phyloP scores from a whole-genome alignment of 306 rosid genomes.

The Rosa rugosa region DNA sequence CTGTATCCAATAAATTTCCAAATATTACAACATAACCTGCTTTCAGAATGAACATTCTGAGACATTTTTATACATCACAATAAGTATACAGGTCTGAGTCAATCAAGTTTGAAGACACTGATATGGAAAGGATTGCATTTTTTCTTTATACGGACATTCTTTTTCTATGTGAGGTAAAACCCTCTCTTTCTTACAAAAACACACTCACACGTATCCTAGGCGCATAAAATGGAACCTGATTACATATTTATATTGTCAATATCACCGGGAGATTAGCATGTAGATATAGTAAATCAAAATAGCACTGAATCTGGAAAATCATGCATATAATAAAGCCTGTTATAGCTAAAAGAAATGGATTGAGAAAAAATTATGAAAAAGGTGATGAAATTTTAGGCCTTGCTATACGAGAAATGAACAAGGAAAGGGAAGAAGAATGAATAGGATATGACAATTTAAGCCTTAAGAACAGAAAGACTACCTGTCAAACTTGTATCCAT shows the following conservation, averaged over 20 bases:
- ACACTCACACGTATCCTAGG: no score
- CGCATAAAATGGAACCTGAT: not conserved
- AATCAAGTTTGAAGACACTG: not conserved
- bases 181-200: not conserved
- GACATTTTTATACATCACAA: not conserved
- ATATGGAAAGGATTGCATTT: not conserved
- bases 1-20: not conserved
- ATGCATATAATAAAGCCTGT: not conserved
- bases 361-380: not conserved
- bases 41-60: not conserved
- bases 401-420: not conserved
- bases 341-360: not conserved
- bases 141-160: not conserved
- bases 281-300: not conserved
- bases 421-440: not conserved
- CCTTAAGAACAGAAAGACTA: conserved; percentile 29
- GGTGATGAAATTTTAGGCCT: not conserved
- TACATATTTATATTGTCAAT: not conserved
- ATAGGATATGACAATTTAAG: not conserved
- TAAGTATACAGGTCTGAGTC: not conserved
- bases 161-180: not conserved
- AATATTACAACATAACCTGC: not conserved
- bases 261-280: not conserved
- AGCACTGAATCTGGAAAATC: not conserved
- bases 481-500: conserved; percentile 99